These are phyloP conservation scores for Platismatia glauca DNA, from an alignment of 495 filamentous ascomycete species.

Conservation along the genomic window DNA sequence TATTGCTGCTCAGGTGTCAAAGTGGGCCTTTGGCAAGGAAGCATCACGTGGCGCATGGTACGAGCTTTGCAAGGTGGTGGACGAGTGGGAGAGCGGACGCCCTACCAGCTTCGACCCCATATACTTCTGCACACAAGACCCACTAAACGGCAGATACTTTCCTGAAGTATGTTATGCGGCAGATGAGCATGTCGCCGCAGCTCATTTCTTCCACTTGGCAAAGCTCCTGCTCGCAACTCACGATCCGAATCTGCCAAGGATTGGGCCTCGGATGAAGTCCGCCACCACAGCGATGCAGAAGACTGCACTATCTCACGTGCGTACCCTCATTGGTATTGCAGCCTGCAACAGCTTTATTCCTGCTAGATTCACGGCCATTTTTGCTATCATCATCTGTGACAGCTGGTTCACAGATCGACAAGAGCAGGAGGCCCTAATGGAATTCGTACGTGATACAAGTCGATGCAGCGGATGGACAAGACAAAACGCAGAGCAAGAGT, in stretches of 20 bases:
- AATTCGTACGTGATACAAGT: not conserved
- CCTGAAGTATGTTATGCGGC: conserved; percentile 8
- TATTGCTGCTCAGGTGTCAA: not conserved
- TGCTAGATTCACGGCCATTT: conserved; percentile 4
- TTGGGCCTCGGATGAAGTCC: conserved; percentile 6
- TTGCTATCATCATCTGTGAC: conserved; percentile 10
- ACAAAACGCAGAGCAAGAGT: not conserved
- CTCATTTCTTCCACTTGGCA: conserved; percentile 4
- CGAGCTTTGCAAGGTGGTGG: conserved; percentile 8
- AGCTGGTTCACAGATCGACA: not conserved
- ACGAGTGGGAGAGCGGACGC: conserved; percentile 2
- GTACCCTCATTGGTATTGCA: not conserved
- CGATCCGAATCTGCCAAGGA: conserved; percentile 5
- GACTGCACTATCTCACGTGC: not conserved
- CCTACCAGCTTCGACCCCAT: conserved; percentile 11
- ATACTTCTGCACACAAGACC: not conserved
- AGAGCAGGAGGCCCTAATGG: conserved; percentile 3
- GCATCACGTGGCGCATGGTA: not conserved
- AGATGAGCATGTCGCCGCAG: conserved; percentile 10
- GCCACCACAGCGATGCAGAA: conserved; percentile 7
- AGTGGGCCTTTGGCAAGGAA: conserved; percentile 12
- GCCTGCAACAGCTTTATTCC: not conserved
- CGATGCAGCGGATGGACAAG: conserved; percentile 8
- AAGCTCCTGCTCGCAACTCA: conserved; percentile 11
- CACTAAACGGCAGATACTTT: conserved; percentile 5